These are phyloP conservation scores for Misopates orontium DNA, from an alignment of 257 asterid species.

Conservation along the genomic window DNA sequence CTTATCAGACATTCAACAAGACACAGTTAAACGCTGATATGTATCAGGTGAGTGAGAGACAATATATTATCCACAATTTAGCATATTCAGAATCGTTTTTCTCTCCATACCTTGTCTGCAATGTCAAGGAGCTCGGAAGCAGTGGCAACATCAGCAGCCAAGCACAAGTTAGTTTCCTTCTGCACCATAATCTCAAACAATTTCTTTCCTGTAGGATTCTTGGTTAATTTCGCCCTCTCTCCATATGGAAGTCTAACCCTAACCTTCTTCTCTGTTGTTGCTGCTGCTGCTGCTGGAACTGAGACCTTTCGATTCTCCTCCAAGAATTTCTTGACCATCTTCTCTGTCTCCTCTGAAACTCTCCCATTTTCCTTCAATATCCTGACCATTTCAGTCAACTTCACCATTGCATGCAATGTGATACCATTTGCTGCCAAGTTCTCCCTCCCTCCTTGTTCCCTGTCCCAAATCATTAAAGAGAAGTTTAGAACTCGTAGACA, in stretches of 20 bases:
- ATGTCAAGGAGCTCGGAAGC: constrained; percentile 86
- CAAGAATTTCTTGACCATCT: constrained; percentile 75
- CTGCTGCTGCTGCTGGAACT: constrained; percentile 43
- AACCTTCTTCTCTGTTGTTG: constrained; percentile 43
- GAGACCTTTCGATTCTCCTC: constrained; percentile 76
- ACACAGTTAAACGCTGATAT: neutral
- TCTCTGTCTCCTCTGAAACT: constrained; percentile 83
- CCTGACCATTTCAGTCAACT: constrained; percentile 81
- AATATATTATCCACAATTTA: constrained; percentile 12
- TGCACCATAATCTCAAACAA: constrained; percentile 85
- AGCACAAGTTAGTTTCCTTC: constrained; percentile 84
- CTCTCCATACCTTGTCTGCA: constrained; percentile 75
- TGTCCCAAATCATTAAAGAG: constrained; percentile 32
- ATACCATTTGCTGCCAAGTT: constrained; percentile 87
- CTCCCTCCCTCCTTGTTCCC: constrained; percentile 99
- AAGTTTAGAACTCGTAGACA: neutral
- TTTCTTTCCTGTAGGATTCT: constrained; percentile 88
- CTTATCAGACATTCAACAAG: neutral
- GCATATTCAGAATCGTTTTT: neutral
- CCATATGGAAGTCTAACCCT: constrained; percentile 56
- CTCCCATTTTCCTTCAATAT: constrained; percentile 85
- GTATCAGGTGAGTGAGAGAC: neutral
- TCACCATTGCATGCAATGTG: constrained; percentile 84
- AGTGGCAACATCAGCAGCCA: constrained; percentile 96
- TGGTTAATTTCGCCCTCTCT: constrained; percentile 75